Evolutionary conservation across 2,329 filamentous ascomycete genomes (phyloP).

Genomic region (Tolypocladium nubicola): DNA sequence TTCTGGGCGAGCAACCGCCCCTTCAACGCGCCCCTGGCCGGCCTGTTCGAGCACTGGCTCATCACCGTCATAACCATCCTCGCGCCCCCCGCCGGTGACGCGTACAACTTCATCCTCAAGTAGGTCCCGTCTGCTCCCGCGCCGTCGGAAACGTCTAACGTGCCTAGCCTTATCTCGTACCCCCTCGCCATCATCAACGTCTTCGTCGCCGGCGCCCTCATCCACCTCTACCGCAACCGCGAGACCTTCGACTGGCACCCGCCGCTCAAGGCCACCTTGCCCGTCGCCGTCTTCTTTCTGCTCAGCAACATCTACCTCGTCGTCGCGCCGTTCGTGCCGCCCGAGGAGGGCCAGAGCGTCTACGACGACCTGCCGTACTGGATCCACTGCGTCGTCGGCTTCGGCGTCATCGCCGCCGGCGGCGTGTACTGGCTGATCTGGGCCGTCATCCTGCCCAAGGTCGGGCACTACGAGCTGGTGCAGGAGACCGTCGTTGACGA

Average conservation of each 20-base stretch:
- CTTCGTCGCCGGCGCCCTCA: constrained; percentile 41
- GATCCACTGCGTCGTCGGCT: constrained; percentile 46
- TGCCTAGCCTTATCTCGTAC: constrained; percentile 48
- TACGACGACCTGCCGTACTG: constrained; percentile 46
- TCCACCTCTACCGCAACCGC: constrained; percentile 42
- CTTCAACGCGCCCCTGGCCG: constrained; percentile 50
- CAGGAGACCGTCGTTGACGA: constrained; percentile 42
- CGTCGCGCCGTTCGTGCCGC: constrained; percentile 47
- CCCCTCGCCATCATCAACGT: constrained; percentile 48
- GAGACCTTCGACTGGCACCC: constrained; percentile 39
- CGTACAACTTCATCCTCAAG: constrained; percentile 54
- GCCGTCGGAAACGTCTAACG: background rate
- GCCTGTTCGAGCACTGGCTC: constrained; percentile 53
- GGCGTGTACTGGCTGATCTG: constrained; percentile 47
- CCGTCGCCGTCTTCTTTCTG: constrained; percentile 47
- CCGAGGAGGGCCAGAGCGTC: constrained; percentile 37
- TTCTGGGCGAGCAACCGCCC: constrained; percentile 56
- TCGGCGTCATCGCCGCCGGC: constrained; percentile 40
- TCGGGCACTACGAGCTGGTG: constrained; percentile 45
- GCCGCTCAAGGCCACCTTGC: constrained; percentile 42
- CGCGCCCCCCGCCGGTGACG: constrained; percentile 55
- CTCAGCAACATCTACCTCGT: constrained; percentile 51
- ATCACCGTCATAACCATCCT: constrained; percentile 56
- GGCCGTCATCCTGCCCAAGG: constrained; percentile 38
- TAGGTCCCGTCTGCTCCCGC: constrained; percentile 16